Percentiles rank a stretch among this genome's conserved stretches.
Conservation (phyloP, 805 yeast species). For the Kazachstania africana region DNA sequence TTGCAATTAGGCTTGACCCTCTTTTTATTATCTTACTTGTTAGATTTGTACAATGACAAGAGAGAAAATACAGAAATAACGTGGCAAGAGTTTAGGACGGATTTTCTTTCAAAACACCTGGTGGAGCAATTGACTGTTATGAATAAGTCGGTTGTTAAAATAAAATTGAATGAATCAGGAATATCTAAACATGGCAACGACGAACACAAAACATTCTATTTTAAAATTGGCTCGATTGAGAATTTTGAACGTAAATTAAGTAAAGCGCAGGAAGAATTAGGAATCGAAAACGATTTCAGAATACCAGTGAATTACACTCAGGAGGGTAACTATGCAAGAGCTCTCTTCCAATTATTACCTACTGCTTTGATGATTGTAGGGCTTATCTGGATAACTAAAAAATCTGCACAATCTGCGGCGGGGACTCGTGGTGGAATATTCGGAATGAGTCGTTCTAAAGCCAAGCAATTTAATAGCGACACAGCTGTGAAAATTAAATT, state of each 20-base stretch:
- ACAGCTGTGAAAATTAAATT: slow-evolving; percentile 81
- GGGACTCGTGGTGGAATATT: slow-evolving; percentile 64
- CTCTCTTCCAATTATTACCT: slow-evolving; percentile 71
- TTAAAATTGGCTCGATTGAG: slow-evolving; percentile 83
- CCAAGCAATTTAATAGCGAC: slow-evolving; percentile 84
- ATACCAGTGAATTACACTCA: slow-evolving; percentile 73
- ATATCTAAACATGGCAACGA: slow-evolving; percentile 31
- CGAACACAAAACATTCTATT: slow-evolving; percentile 34
- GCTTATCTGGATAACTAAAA: slow-evolving; percentile 66
- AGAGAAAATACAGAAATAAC: slow-evolving; percentile 49
- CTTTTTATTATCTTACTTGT: slow-evolving; percentile 21
- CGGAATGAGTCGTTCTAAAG: slow-evolving; percentile 86
- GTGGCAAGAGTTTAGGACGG: slow-evolving; percentile 81
- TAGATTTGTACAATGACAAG: slow-evolving; percentile 22
- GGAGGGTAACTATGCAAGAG: slow-evolving; percentile 54
- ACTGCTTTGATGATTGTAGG: slow-evolving; percentile 83
- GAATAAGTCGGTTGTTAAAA: slow-evolving; percentile 65
- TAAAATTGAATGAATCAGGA: slow-evolving; percentile 54
- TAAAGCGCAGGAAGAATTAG: slow-evolving; percentile 60
- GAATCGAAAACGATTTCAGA: slow-evolving; percentile 48
- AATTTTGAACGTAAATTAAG: slow-evolving; percentile 72
- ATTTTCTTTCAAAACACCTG: slow-evolving; percentile 62
- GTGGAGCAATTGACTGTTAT: slow-evolving; percentile 67
- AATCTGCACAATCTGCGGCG: slow-evolving; percentile 36
- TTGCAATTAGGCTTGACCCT: slow-evolving; percentile 26